A percentile compares a stretch with the other conserved stretches of the same genome.
phyloP scores from a whole-genome alignment of 306 rosid genomes.

The Macrotyloma uniflorum region DNA sequence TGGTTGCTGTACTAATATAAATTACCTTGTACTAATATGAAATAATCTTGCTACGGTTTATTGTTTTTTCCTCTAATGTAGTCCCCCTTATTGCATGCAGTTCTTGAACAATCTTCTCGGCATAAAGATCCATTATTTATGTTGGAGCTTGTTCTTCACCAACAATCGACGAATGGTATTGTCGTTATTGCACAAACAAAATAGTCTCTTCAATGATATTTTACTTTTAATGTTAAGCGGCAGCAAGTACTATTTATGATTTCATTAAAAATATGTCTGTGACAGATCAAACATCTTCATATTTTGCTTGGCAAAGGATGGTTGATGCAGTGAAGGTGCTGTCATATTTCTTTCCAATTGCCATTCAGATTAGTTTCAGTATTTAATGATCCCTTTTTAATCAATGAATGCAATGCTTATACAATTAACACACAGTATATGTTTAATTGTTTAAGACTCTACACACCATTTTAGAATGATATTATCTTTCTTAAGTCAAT shows the following conservation, averaged over 20 bases:
- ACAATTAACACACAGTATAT: too few species aligned
- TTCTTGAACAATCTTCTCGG: constrained; percentile 71
- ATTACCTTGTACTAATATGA: not conserved
- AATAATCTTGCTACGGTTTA: not conserved
- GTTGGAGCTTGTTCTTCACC: constrained; percentile 60
- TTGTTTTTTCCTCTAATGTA: constrained; percentile 25
- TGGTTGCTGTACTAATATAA: constrained; percentile 12
- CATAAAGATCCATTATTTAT: constrained; percentile 67
- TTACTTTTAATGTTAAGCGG: not conserved
- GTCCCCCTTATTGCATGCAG: constrained; percentile 48
- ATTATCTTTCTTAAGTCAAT: too few species aligned
- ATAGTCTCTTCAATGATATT: constrained; percentile 8
- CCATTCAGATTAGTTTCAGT: too few species aligned
- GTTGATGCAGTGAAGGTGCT: constrained; percentile 72
- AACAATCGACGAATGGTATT: constrained; percentile 53
- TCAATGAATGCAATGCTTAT: too few species aligned
- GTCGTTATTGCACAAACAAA: constrained; percentile 17
- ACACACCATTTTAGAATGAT: too few species aligned
- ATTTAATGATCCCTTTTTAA: too few species aligned
- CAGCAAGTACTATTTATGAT: not conserved
- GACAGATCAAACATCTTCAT: constrained; percentile 60
- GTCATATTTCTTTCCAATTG: constrained; percentile 36
- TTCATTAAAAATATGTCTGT: constrained; percentile 31
- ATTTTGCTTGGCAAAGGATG: constrained; percentile 70
- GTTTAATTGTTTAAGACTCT: too few species aligned